Base-by-base conservation (phyloP, 2,329 filamentous ascomycete genomes). In the Neonectria ditissima region DNA sequence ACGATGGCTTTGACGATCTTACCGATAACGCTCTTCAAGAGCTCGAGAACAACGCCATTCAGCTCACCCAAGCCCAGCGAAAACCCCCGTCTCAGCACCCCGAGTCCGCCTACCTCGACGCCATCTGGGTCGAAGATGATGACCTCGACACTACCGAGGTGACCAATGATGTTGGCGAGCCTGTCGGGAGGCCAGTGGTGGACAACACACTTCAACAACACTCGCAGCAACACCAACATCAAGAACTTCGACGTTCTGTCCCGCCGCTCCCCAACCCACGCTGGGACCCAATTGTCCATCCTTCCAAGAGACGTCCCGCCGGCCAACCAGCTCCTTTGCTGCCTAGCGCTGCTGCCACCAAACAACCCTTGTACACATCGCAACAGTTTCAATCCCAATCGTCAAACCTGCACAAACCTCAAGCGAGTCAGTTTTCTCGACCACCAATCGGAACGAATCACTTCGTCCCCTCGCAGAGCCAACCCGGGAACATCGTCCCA, bases 41-140 rank as follows among this genome's bases (percentile, higher is more conserved):
- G 73, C 85, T 91, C 65, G 89, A 91, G 73, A 84, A 86, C 71
- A 84, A 86, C 72, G 89, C 89, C 41, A 87, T 90, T 67, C 85
- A 86, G 68, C 84, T 84, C 68, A 90, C 88, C 5, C 87, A 89
- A 69, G 69, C 68, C 24, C 73, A 71, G 14, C 67, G 70, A 3
- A 74, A 73, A 43, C 59, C 55, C 48, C 71, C 68, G 16, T 72
- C 66, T 20, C 71, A 68, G 16, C 65, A 54, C 4, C 68, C 65
- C 14, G 71, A 68, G 32, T 69, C 72, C 57, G 67, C 73, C 52
- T 75, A 76, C 18, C 72, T 77, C 43, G 77, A 81, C 22, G 80
- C 80, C 47, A 79, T 80, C n/a, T 81, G 80, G 70, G 80, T 84
- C 57, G 84, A 87, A 41, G 85, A 87, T 44, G 86, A 87, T 59